These are phyloP conservation scores for Diddensiella caesifluorescens DNA, from an alignment of 805 yeast species.

Conservation along the genomic window DNA sequence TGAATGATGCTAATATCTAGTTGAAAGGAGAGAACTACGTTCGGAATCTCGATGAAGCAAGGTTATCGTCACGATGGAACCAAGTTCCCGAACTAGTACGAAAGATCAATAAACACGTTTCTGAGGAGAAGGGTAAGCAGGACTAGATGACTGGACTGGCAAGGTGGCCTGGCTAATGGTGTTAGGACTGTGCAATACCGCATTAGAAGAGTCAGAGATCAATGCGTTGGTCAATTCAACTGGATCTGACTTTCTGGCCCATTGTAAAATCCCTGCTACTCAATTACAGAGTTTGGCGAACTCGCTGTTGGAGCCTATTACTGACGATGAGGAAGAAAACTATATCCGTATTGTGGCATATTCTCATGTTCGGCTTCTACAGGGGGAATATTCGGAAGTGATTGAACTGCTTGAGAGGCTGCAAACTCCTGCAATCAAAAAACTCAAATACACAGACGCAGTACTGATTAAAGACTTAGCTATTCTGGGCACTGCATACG, in stretches of 20 bases:
- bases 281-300: neutral
- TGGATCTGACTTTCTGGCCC: constrained; percentile 1
- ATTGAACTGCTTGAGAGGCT: constrained; percentile 12
- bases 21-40: constrained; percentile 8
- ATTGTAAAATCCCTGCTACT: neutral
- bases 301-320: neutral
- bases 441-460: constrained; percentile 17
- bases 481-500: constrained; percentile 24
- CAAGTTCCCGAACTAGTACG: constrained; percentile 19
- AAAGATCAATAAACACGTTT: constrained; percentile 13
- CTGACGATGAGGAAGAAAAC: constrained; percentile 9
- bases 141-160: neutral
- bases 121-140: constrained; percentile 5
- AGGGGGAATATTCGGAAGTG: constrained; percentile 15
- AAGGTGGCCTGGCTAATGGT: neutral
- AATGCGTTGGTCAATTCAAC: neutral
- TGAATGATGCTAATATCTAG: neutral
- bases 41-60: constrained; percentile 17
- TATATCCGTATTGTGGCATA: constrained; percentile 15
- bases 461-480: constrained; percentile 20
- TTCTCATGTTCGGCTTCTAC: constrained; percentile 20
- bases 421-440: constrained; percentile 9
- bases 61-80: constrained; percentile 15
- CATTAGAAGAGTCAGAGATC: neutral
- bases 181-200: neutral